Evolutionary conservation across 495 filamentous ascomycete species (phyloP).

Genomic region (Xylona heveae): DNA sequence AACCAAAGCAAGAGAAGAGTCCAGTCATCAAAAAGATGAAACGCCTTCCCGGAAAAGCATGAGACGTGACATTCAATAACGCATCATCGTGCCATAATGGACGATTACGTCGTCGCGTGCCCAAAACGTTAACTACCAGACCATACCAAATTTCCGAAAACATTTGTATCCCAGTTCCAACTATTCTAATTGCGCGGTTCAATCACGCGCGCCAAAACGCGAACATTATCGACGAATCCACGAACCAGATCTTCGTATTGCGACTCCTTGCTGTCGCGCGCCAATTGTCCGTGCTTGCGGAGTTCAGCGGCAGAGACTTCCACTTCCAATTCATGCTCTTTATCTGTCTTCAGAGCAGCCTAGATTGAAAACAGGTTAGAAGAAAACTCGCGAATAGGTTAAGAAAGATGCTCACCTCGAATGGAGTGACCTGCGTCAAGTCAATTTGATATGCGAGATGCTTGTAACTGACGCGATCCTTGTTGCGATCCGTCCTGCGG

Average conservation of each 20-base stretch:
- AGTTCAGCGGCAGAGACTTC: constrained; percentile 50
- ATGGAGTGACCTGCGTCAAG: constrained; percentile 61
- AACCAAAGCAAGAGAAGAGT: too few species aligned
- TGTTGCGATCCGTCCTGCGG: constrained; percentile 40
- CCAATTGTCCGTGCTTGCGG: constrained; percentile 44
- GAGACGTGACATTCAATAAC: too few species aligned
- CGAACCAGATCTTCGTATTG: constrained; percentile 55
- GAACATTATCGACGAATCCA: constrained; percentile 69
- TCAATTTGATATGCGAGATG: constrained; percentile 75
- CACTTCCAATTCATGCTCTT: constrained; percentile 77
- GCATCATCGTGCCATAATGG: too few species aligned
- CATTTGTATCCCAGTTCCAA: too few species aligned
- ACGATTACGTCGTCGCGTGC: too few species aligned
- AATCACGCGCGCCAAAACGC: constrained; percentile 32
- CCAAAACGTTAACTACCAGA: too few species aligned
- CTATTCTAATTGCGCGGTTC: too few species aligned
- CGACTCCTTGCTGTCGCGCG: constrained; percentile 32
- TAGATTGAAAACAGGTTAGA: constrained; percentile 7
- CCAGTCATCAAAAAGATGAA: too few species aligned
- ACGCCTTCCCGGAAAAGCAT: too few species aligned
- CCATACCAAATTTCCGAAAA: too few species aligned
- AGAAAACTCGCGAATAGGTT: constrained; percentile 2
- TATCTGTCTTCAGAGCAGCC: constrained; percentile 26
- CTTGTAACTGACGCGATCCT: constrained; percentile 75
- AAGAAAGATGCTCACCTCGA: constrained; percentile 26